These are phyloP conservation scores for sorghum (Sorghum bicolor) DNA, from an alignment of 176 grass and related monocot species.

Conservation along the genomic window DNA sequence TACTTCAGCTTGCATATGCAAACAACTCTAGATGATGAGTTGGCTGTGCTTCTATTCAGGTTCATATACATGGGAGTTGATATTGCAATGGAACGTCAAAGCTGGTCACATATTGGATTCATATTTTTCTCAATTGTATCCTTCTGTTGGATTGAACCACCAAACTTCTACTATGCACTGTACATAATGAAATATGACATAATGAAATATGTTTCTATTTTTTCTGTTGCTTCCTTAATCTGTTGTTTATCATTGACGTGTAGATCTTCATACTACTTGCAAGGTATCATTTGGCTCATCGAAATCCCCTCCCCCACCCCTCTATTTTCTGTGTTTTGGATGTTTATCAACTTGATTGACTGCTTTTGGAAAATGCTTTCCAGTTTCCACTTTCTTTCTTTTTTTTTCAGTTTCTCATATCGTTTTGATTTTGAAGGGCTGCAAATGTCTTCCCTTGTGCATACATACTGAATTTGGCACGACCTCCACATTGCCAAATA, in stretches of 20 bases:
- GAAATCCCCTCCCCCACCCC: too few species aligned
- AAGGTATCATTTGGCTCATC: constrained; percentile 47
- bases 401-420: constrained; percentile 22
- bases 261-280: constrained; percentile 89
- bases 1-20: constrained; percentile 13
- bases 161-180: background rate
- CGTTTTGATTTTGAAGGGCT: constrained; percentile 57
- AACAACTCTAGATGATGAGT: constrained; percentile 15
- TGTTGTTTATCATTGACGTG: constrained; percentile 11
- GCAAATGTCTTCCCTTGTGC: constrained; percentile 89
- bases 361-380: constrained; percentile 7
- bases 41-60: constrained; percentile 42
- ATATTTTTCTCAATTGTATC: constrained; percentile 99
- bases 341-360: constrained; percentile 11
- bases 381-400: background rate
- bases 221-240: constrained; percentile 50
- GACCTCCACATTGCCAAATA: constrained; percentile 64
- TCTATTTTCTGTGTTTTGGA: constrained; percentile 15
- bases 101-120: constrained; percentile 90
- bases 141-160: constrained; percentile 37
- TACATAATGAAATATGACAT: background rate
- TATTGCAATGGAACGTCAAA: constrained; percentile 88
- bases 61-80: constrained; percentile 99
- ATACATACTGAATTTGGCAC: constrained; percentile 73
- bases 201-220: constrained; percentile 19